Conservation (phyloP, 768 basidiomycete species). For the Lactarius sanguifluus region DNA sequence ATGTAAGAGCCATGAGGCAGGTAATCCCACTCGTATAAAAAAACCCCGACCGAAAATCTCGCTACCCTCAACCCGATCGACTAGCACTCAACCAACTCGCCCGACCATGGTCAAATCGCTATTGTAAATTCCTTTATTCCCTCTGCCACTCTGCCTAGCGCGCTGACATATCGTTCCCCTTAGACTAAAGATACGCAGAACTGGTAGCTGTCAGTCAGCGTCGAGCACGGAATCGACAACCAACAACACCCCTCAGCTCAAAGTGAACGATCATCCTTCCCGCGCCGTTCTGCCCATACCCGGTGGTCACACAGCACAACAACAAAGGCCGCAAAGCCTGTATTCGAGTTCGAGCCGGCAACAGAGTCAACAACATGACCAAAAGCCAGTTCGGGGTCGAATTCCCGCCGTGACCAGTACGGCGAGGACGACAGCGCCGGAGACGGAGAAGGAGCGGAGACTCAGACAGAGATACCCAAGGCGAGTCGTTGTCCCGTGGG, state of each 20-base stretch:
- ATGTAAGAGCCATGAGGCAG: not conserved
- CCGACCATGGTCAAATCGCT: not conserved
- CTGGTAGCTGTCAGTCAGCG: not conserved
- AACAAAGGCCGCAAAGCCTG: not conserved
- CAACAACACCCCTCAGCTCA: not conserved
- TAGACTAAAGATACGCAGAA: conserved; percentile 1
- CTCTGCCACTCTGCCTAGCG: not conserved
- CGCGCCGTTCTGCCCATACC: not conserved
- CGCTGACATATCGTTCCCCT: not conserved
- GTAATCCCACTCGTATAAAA: not conserved
- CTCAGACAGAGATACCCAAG: conserved; percentile 13
- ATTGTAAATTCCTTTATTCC: not conserved
- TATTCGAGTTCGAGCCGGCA: not conserved
- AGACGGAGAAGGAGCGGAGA: conserved; percentile 4
- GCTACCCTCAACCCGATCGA: not conserved
- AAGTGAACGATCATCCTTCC: not conserved
- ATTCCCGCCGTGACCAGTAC: conserved; percentile 24
- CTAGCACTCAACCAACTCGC: not conserved
- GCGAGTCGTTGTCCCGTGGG: not conserved
- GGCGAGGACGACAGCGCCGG: conserved; percentile 18
- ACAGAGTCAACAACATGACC: not conserved
- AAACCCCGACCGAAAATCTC: not conserved
- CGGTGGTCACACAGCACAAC: not conserved
- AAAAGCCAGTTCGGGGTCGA: not conserved
- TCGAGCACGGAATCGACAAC: not conserved